Evolutionary conservation across 495 filamentous ascomycete species (phyloP).

Genomic region (Penicillium riverlandense): DNA sequence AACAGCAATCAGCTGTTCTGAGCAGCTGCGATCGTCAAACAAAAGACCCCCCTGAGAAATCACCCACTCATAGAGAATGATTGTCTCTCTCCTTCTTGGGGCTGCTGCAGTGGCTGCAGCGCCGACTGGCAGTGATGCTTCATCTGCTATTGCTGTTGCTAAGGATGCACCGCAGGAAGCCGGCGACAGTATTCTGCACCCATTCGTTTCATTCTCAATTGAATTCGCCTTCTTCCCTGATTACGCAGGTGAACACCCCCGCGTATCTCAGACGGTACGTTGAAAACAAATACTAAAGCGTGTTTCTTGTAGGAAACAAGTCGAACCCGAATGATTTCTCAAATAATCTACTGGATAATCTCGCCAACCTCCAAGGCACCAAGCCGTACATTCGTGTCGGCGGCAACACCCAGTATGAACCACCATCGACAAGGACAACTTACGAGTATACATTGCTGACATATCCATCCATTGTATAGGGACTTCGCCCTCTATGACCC

Average conservation of each 20-base stretch:
- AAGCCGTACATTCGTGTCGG: constrained; percentile 13
- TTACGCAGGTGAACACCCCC: constrained; percentile 7
- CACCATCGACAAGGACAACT: neutral
- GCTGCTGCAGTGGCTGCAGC: constrained; percentile 6
- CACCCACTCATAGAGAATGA: constrained; percentile 1
- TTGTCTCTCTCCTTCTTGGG: constrained; percentile 3
- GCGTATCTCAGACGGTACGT: neutral
- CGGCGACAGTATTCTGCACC: constrained; percentile 11
- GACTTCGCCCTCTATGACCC: constrained; percentile 9
- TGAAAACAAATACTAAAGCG: neutral
- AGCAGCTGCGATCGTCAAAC: neutral
- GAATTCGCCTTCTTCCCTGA: constrained; percentile 20
- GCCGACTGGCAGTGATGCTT: constrained; percentile 3
- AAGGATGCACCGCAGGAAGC: constrained; percentile 7
- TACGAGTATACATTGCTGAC: neutral
- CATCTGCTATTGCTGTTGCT: constrained; percentile 5
- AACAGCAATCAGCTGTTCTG: too few species aligned
- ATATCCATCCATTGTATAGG: constrained; percentile 2
- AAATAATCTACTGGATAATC: constrained; percentile 10
- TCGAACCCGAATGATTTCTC: constrained; percentile 16
- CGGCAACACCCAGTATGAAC: constrained; percentile 16
- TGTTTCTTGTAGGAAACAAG: constrained; percentile 11
- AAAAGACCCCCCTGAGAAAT: constrained; percentile 1
- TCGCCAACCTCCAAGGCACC: constrained; percentile 7
- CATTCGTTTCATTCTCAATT: constrained; percentile 20